These are phyloP conservation scores for Xylaria intraflava DNA, from an alignment of 495 filamentous ascomycete species.

Conservation along the genomic window DNA sequence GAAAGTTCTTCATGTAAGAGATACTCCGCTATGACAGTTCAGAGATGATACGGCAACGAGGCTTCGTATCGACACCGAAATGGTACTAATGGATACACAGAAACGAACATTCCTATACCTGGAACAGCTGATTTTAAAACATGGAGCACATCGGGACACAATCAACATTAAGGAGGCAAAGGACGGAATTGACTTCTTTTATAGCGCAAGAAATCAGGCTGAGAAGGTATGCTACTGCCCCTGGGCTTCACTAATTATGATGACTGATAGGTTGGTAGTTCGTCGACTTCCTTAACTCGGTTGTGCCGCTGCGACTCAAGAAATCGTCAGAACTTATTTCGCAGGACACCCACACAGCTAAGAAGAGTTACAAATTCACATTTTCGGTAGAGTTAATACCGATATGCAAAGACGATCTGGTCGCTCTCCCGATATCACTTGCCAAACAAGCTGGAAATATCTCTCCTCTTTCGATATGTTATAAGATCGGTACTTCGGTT, in stretches of 20 bases:
- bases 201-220: constrained; percentile 78
- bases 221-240: constrained; percentile 45
- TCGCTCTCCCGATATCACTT: constrained; percentile 82
- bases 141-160: constrained; percentile 83
- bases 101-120: constrained; percentile 96
- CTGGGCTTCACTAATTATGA: not conserved
- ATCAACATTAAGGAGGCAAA: constrained; percentile 95
- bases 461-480: constrained; percentile 72
- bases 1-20: constrained; percentile 62
- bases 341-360: constrained; percentile 82
- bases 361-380: constrained; percentile 86
- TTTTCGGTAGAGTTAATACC: constrained; percentile 82
- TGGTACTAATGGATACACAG: constrained; percentile 29
- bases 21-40: not conserved
- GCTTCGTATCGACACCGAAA: not conserved
- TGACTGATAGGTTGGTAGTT: constrained; percentile 37
- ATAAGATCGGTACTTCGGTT: constrained; percentile 80
- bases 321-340: constrained; percentile 91
- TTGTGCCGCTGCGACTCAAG: constrained; percentile 70
- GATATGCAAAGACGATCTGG: constrained; percentile 93
- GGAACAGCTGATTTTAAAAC: constrained; percentile 93
- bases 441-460: constrained; percentile 84
- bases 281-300: constrained; percentile 79
- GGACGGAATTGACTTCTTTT: constrained; percentile 95
- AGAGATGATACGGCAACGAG: not conserved